Percentiles rank a stretch among this genome's conserved stretches.
Evolutionary conservation across 371 early-diverging fungal genomes (phyloP).

Genomic region (Rhizomucor pusillus): DNA sequence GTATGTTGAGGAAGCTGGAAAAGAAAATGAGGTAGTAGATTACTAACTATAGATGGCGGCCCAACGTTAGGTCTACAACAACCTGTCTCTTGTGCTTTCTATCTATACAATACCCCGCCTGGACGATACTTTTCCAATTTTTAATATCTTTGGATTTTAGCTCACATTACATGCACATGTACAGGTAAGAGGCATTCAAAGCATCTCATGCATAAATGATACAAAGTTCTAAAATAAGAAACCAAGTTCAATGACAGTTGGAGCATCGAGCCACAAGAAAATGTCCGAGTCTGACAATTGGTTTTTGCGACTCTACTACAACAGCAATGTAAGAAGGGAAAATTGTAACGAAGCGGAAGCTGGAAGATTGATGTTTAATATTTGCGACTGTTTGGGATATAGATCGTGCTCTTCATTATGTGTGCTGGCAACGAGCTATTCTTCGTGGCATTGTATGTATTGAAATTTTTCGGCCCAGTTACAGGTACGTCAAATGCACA

Average conservation of each 20-base stretch:
- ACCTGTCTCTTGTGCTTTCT: conserved; percentile 87
- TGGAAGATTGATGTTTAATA: background rate
- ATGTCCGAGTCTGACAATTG: conserved; percentile 67
- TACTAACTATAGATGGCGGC: background rate
- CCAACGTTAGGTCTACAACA: conserved; percentile 76
- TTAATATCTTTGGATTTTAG: conserved; percentile 91
- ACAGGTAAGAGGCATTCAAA: conserved; percentile 52
- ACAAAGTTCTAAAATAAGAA: too few species aligned
- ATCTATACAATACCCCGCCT: conserved; percentile 63
- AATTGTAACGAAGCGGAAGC: background rate
- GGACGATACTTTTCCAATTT: conserved; percentile 80
- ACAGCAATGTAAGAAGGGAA: conserved; percentile 61
- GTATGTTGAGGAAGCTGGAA: conserved; percentile 27
- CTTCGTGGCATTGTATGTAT: conserved; percentile 83
- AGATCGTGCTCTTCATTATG: conserved; percentile 83
- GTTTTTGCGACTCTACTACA: conserved; percentile 88
- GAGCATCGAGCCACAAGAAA: conserved; percentile 87
- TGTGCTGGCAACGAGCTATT: conserved; percentile 92
- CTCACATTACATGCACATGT: conserved; percentile 98
- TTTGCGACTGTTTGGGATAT: background rate
- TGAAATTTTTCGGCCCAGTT: conserved; percentile 34
- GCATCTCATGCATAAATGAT: background rate
- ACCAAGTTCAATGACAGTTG: conserved; percentile 77
- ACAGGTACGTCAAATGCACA: conserved; percentile 20
- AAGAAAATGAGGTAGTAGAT: background rate